phyloP scores from a whole-genome alignment of 1,139 yeast genomes.

The Protomyces pachydermus region DNA sequence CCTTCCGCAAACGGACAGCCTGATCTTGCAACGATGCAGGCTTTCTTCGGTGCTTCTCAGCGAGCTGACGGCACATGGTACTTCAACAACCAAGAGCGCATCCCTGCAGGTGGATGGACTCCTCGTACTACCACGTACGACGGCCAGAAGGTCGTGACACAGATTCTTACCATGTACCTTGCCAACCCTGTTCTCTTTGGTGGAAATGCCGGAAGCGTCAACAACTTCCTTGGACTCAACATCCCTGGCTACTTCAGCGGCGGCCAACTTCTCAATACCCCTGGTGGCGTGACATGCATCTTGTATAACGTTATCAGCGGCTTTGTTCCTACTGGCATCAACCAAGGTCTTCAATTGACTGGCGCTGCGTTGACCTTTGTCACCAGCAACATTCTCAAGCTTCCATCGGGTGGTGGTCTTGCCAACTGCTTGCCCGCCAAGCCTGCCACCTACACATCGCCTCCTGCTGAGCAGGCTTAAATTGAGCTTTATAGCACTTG shows the following conservation, averaged over 20 bases:
- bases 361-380: not conserved
- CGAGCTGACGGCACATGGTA: constrained; percentile 15
- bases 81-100: constrained; percentile 16
- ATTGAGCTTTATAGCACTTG: not conserved
- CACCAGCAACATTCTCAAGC: not conserved
- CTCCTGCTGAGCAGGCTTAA: not conserved
- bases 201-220: constrained; percentile 11
- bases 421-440: not conserved
- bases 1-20: constrained; percentile 17
- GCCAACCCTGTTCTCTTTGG: constrained; percentile 16
- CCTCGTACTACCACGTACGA: constrained; percentile 19
- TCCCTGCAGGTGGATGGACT: constrained; percentile 14
- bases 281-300: constrained; percentile 7
- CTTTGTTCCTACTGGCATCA: constrained; percentile 10
- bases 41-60: constrained; percentile 23
- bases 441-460: not conserved
- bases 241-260: not conserved
- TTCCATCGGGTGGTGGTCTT: not conserved
- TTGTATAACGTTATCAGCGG: constrained; percentile 5
- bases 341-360: not conserved
- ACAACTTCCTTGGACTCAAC: constrained; percentile 20
- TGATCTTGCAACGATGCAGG: constrained; percentile 7
- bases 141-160: not conserved
- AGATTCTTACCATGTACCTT: constrained; percentile 11
- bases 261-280: not conserved